Percentiles rank a stretch among this genome's conserved stretches.
These are phyloP conservation scores for Paracoccidioides lutzii DNA, from an alignment of 2,329 filamentous ascomycete species.

Conservation along the genomic window DNA sequence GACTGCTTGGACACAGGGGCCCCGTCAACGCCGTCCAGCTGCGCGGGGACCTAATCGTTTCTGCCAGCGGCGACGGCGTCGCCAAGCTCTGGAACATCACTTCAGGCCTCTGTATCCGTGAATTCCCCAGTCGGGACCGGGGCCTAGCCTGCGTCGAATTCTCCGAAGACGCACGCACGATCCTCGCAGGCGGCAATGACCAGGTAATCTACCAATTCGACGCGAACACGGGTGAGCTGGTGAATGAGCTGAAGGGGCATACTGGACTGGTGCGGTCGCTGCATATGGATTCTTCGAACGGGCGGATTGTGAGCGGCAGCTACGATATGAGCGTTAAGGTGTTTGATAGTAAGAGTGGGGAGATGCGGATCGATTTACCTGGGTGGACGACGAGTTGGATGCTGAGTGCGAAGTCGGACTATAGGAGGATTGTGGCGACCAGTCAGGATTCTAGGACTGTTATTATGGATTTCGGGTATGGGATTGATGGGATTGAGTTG, in stretches of 20 bases:
- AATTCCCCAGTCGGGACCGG: slow-evolving; percentile 81
- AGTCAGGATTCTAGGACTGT: slow-evolving; percentile 87
- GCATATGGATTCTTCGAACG: slow-evolving; percentile 77
- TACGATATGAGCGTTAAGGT: slow-evolving; percentile 96
- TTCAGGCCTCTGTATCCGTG: slow-evolving; percentile 74
- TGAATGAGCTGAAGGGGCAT: slow-evolving; percentile 72
- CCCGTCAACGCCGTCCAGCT: slow-evolving; percentile 96
- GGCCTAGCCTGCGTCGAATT: slow-evolving; percentile 94
- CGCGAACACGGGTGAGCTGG: slow-evolving; percentile 72
- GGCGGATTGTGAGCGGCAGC: slow-evolving; percentile 76
- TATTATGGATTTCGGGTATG: slow-evolving; percentile 78
- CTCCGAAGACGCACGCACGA: slow-evolving; percentile 83
- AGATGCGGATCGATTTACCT: slow-evolving; percentile 71
- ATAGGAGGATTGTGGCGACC: slow-evolving; percentile 83
- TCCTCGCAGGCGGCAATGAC: slow-evolving; percentile 90
- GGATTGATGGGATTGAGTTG: slow-evolving; percentile 36
- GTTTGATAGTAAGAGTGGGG: slow-evolving; percentile 71
- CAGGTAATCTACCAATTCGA: slow-evolving; percentile 94
- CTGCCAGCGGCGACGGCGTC: slow-evolving; percentile 82
- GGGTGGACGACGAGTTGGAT: slow-evolving; percentile 97
- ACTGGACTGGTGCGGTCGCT: slow-evolving; percentile 75
- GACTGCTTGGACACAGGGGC: slow-evolving; percentile 71
- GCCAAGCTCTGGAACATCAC: slow-evolving; percentile 94
- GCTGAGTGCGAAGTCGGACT: slow-evolving; percentile 88
- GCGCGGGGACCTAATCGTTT: slow-evolving; percentile 82